These are phyloP conservation scores for Trametes villosa DNA, from an alignment of 768 basidiomycete species.

Conservation along the genomic window DNA sequence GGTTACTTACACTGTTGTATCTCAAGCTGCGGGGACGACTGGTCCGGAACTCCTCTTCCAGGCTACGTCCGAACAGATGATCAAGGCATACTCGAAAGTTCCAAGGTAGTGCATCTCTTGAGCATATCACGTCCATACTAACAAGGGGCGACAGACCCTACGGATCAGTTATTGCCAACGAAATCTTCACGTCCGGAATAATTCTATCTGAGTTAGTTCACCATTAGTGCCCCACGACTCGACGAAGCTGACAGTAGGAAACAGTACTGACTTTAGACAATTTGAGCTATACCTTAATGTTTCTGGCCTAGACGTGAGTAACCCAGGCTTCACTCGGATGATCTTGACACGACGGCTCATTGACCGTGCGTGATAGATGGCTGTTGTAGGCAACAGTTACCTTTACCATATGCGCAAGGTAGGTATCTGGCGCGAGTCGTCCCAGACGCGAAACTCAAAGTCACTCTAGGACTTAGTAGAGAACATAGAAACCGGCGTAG, in stretches of 20 bases:
- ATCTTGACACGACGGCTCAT: not conserved
- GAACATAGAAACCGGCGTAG: conserved; percentile 83
- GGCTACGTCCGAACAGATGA: conserved; percentile 95
- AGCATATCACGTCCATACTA: not conserved
- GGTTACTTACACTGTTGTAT: conserved; percentile 2
- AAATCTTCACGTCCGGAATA: conserved; percentile 91
- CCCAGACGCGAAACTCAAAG: not conserved
- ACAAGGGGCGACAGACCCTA: conserved; percentile 58
- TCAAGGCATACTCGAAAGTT: conserved; percentile 84
- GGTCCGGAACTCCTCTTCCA: conserved; percentile 94
- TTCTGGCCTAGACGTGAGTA: conserved; percentile 83
- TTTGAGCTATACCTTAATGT: conserved; percentile 90
- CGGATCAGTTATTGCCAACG: conserved; percentile 88
- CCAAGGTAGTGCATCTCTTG: conserved; percentile 54
- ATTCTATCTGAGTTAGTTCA: conserved; percentile 80
- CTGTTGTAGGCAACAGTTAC: conserved; percentile 90
- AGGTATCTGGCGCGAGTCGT: conserved; percentile 16
- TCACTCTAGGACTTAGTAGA: conserved; percentile 70
- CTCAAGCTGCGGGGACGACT: conserved; percentile 77
- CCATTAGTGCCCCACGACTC: not conserved
- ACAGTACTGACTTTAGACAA: conserved; percentile 93
- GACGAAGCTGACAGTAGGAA: too few relatives aligned
- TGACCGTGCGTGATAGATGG: conserved; percentile 60
- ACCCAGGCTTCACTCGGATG: not conserved
- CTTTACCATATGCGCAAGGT: conserved; percentile 93